Percentiles rank a stretch among this genome's conserved stretches.
phyloP scores from a whole-genome alignment of 2,329 filamentous ascomycete genomes.

The Stachybotrys elegans region DNA sequence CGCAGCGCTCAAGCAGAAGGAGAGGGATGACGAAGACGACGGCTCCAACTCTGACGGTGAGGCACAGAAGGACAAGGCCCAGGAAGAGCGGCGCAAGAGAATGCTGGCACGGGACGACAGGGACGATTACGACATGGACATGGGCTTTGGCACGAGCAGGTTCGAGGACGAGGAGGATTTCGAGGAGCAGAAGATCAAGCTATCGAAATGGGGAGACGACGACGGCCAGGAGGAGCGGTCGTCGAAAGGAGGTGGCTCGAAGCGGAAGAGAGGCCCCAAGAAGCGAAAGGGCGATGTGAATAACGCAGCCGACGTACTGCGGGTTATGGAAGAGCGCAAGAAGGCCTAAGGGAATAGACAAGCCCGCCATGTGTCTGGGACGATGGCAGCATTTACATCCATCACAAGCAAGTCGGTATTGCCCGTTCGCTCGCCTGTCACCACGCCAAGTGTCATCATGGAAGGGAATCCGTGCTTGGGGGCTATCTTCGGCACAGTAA shows the following conservation, averaged over 20 bases:
- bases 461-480: no score
- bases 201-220: constrained; percentile 60
- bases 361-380: not conserved
- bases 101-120: constrained; percentile 71
- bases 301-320: constrained; percentile 73
- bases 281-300: constrained; percentile 77
- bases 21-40: constrained; percentile 21
- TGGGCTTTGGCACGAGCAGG: constrained; percentile 87
- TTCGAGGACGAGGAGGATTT: constrained; percentile 85
- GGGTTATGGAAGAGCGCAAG: constrained; percentile 63
- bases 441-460: no score
- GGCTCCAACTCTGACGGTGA: constrained; percentile 32
- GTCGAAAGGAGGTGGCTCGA: constrained; percentile 40
- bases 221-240: constrained; percentile 46
- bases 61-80: constrained; percentile 44
- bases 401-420: no score
- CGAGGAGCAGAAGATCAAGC: constrained; percentile 61
- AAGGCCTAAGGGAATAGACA: constrained; percentile 17
- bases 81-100: constrained; percentile 64
- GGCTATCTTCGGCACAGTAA: no score
- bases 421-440: no score
- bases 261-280: constrained; percentile 66
- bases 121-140: constrained; percentile 86
- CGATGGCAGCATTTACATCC: not conserved
- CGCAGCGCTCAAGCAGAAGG: constrained; percentile 53